These are phyloP conservation scores for Colletotrichum liriopes DNA, from an alignment of 2,329 filamentous ascomycete species.

Conservation along the genomic window DNA sequence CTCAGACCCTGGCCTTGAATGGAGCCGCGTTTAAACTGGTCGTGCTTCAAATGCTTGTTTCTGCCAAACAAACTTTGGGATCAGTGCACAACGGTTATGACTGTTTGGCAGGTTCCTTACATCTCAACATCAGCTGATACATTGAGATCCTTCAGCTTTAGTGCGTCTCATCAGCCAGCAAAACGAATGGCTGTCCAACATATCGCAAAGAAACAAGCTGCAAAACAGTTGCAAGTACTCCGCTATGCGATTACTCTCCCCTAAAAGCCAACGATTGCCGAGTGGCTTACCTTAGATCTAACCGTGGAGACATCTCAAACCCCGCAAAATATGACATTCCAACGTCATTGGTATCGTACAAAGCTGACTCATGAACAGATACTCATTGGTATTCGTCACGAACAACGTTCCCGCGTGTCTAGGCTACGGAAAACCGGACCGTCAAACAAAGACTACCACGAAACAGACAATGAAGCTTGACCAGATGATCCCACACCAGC, in stretches of 20 bases:
- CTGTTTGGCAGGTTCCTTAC: too few relatives aligned
- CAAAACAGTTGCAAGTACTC: not conserved
- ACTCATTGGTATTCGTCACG: not conserved
- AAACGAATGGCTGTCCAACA: too few relatives aligned
- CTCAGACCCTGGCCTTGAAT: too few relatives aligned
- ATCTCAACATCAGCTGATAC: too few relatives aligned
- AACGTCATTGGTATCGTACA: not conserved
- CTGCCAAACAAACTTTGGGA: too few relatives aligned
- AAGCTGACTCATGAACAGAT: not conserved
- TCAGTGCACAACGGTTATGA: too few relatives aligned
- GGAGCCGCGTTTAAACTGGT: too few relatives aligned
- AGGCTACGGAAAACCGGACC: not conserved
- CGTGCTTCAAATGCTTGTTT: too few relatives aligned
- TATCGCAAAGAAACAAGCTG: too few relatives aligned
- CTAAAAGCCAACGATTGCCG: not conserved
- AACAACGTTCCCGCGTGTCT: not conserved
- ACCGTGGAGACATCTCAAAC: not conserved
- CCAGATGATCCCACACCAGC: conserved; percentile 2
- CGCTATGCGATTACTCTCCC: not conserved
- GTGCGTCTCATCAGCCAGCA: too few relatives aligned
- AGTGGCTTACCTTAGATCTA: not conserved
- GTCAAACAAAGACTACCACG: conserved; percentile 3
- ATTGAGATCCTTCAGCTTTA: too few relatives aligned
- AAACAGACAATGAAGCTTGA: conserved; percentile 24
- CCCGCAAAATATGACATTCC: not conserved